phyloP scores from a whole-genome alignment of 179 eudicot genomes.

The Heliamphora pulchella region DNA sequence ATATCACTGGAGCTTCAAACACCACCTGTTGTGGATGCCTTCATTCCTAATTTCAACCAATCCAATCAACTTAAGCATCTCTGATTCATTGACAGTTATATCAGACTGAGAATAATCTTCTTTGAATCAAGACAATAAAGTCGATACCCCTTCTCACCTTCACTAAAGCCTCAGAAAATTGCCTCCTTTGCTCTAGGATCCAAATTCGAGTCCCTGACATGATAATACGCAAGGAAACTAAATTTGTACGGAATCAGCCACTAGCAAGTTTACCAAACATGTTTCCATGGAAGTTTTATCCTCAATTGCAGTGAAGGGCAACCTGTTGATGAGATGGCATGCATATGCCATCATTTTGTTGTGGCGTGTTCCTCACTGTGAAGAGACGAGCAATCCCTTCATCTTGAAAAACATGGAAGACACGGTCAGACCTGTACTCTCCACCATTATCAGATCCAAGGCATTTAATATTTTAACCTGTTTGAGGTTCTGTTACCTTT shows the following conservation, averaged over 20 bases:
- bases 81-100: conserved; percentile 3
- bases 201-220: background rate
- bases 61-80: background rate
- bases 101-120: background rate
- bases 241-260: background rate
- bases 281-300: background rate
- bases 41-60: too few relatives aligned
- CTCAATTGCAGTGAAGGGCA: background rate
- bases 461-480: background rate
- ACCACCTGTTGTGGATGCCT: too few relatives aligned
- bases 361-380: background rate
- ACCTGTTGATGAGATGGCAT: background rate
- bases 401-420: too few relatives aligned
- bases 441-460: background rate
- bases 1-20: too few relatives aligned
- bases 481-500: background rate
- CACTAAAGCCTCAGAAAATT: background rate
- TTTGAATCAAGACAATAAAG: background rate
- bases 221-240: background rate
- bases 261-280: background rate
- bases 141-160: background rate
- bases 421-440: background rate
- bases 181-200: conserved; percentile 2
- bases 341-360: background rate
- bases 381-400: background rate